Evolutionary conservation across 2,329 filamentous ascomycete genomes (phyloP), one percentile per base, ranked within the genome.

Genomic region (Neonectria magnoliae): DNA sequence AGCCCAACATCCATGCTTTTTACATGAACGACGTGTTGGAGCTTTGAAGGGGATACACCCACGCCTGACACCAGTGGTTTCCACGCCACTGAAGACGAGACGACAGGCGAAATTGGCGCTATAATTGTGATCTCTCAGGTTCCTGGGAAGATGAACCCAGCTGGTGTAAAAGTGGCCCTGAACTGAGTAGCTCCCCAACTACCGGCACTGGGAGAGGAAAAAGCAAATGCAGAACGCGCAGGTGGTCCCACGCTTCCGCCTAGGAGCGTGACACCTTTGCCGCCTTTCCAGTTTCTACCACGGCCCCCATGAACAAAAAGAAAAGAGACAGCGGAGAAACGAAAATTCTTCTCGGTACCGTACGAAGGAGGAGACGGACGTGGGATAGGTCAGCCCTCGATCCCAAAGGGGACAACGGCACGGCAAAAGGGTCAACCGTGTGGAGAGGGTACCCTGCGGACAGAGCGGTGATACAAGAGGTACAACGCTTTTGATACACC

Each of bases 201-300:
- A 73, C 72, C 71, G 72, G 55, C 55, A 55, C 57, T 62, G 58
- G 62, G 58, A 69, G 33, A 57, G 36, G 47, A 57, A 71, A 71
- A 73, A 71, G 60, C 64, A 74, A 67, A 44, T 54, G 60, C 56
- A 52, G 44, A 41, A 42, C 54, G 66, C 63, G 54, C n/a, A n/a
- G 68, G 54, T 66, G 65, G 67, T 68, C 61, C 69, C 65, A 70
- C 60, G 62, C 59, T 64, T 63, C 51, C 57, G 53, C 51, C 50
- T 55, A 48, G 56, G 59, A 67, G 64, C 51, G 51, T 65, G 64
- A 69, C 62, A 31, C 55, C 62, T 64, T 66, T 66, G 59, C 68
- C 61, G 53, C 36, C 6, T 38, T n/a, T 38, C 36, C 36, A 38
- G 36, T 38, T 38, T n/a, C 36, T 14, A 38, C 53, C 53, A 57